Conservation (phyloP, 176 grass and related monocot genomes). For the Poa pratensis region DNA sequence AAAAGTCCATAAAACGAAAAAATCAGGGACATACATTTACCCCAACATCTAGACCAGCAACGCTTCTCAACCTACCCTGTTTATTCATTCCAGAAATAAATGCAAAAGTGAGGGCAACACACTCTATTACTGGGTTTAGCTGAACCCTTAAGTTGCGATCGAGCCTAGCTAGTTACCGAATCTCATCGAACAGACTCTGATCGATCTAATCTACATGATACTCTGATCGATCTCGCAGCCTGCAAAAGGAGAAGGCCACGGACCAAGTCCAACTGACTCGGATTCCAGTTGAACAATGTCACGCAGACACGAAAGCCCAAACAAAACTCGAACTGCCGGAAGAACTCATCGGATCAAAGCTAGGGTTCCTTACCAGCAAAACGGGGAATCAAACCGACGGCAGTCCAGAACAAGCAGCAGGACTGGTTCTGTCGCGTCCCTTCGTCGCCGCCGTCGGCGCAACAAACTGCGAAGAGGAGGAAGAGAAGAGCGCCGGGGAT, state of each 20-base stretch:
- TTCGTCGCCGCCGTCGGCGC: neutral
- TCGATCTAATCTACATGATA: neutral
- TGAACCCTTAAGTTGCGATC: neutral
- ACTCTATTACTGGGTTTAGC: neutral
- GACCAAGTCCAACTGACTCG: neutral
- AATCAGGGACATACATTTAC: neutral
- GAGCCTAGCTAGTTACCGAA: neutral
- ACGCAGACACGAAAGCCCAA: neutral
- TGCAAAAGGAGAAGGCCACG: neutral
- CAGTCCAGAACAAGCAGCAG: neutral
- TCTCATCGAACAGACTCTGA: neutral
- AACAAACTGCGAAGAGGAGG: neutral
- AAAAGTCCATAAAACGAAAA: neutral
- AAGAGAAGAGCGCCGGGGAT: neutral
- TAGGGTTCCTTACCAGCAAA: conserved; percentile 26
- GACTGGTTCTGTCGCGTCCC: neutral
- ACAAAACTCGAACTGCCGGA: neutral
- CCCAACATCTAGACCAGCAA: neutral
- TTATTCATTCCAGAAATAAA: neutral
- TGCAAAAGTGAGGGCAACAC: neutral
- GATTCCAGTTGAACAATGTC: neutral
- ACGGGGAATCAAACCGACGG: neutral
- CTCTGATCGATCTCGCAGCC: neutral
- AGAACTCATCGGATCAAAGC: neutral
- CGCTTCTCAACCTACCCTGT: neutral